Conservation (phyloP, 2,329 filamentous ascomycete genomes). For the Simplicillium sp. region DNA sequence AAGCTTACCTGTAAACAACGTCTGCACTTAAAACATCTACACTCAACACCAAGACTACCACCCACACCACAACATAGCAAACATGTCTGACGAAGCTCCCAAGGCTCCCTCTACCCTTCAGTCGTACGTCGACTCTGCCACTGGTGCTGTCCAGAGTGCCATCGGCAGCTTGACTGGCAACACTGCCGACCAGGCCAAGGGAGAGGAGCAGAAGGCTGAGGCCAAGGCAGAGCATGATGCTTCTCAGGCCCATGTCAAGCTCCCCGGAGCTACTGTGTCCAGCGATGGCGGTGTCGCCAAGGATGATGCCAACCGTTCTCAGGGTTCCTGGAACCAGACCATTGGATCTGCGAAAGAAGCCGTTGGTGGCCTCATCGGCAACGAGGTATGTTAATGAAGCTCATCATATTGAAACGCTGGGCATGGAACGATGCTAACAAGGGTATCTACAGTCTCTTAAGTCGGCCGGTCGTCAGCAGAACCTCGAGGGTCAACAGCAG, state of each 20-base stretch:
- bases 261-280: conserved; percentile 63
- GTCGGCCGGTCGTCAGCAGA: conserved; percentile 66
- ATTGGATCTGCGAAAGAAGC: conserved; percentile 78
- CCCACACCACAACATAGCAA: conserved; percentile 9
- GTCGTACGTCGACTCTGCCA: conserved; percentile 65
- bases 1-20: no score
- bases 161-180: conserved; percentile 67
- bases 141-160: conserved; percentile 62
- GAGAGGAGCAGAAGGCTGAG: conserved; percentile 54
- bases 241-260: conserved; percentile 65
- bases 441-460: conserved; percentile 47
- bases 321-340: conserved; percentile 81
- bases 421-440: no score
- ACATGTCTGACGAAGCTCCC: no score
- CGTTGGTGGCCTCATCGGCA: conserved; percentile 65
- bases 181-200: conserved; percentile 55
- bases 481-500: conserved; percentile 67
- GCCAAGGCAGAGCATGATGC: conserved; percentile 59
- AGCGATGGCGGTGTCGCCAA: conserved; percentile 59
- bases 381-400: conserved; percentile 40
- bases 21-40: no score
- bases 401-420: no score
- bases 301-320: conserved; percentile 62
- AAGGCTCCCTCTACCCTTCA: conserved; percentile 60
- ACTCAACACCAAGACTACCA: conserved; percentile 9